Base-by-base conservation (phyloP, 805 yeast genomes). In the Metschnikowia proteae region DNA sequence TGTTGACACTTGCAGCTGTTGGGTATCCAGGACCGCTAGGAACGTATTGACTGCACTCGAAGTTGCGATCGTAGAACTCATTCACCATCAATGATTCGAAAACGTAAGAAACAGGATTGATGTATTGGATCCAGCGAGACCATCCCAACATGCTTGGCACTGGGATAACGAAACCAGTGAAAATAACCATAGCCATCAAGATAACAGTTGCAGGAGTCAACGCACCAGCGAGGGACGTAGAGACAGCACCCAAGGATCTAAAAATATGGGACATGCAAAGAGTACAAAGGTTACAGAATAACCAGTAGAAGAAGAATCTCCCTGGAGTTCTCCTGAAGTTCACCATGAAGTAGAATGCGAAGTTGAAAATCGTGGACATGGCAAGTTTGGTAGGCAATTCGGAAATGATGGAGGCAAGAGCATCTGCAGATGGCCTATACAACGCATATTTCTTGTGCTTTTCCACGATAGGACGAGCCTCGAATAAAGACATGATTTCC, bases 351-450 rank as follows among this genome's bases (percentile, higher is more conserved):
- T 62, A 62, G 46, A 57, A 56, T 6, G 66, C 65, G 38, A 70
- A 60, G 47, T 71, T 67, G 62, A 68, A 66, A 11, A 60, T 49
- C 13, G 61, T 48, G 4, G 71, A 63, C 64, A 62, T 63, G 23
- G 57, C 48, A 5, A 71, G 51, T 64, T 85, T 85, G 47, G 80
- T 72, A 3, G 92, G 91, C 50, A 86, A 63, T 44, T 81, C 84
- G 3, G 87, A 75, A 3, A 84, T 50, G 40, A 82, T 70, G 4
- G 81, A 70, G 0, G 88, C 83, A 3, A 86, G 56, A 1, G 88
- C 86, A 59, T 86, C 92, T 3, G 88, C 82, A 10, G 88, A 76
- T 3, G 91, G 90, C 50, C 82, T 81, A 62, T 84, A 88, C 49
- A 86, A 75, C 0, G 88, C 82, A 57, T 83, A 87, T 43, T 77